Base-by-base conservation (phyloP, 768 basidiomycete species). In the Clathrus columnatus region DNA sequence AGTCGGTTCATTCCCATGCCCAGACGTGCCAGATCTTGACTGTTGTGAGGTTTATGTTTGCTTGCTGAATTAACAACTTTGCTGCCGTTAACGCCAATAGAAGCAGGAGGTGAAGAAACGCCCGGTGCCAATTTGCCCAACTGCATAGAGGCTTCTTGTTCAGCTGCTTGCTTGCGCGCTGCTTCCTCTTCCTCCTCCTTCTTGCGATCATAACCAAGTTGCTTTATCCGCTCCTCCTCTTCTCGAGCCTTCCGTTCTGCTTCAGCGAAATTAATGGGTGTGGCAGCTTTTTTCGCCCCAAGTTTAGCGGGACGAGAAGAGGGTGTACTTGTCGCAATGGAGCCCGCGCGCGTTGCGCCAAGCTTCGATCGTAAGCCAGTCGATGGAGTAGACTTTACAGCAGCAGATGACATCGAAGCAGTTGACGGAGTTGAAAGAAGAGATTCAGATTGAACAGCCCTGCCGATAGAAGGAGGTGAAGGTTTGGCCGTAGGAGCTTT, bases 171-270 rank as follows among this genome's bases (percentile, higher is more conserved):
- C 60, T 80, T 78, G 59, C 75, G 74, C 30, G 79, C 81, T 63
- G 80, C 83, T 61, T 85, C 88, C 64, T 93, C 92, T 20, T 84
- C 84, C 63, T 87, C 88, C 67, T 96, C 91, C 41, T 81, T 75
- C 64, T 84, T 79, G 18, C 88, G 79, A 66, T 96, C 91, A 65
- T 97, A 96, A 0, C 94, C 95, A 17, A 96, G 78, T 61, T 93
- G 83, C 67, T 89, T 87, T 67, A 93, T 81, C 56, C 92, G 78
- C 69, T 94, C 94, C 23, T 91, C 93, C 67, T 98, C 96, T 64
- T 92, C 94, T 24, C 79, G 66, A 0, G 96, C 96, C 61, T 86
- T 87, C 26, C 85, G 76, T 68, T 98, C 94, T 0, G 92, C 96
- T 62, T 91, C 91, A 18, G 87, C 96, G 67, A 99, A 99, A 70